phyloP scores from a whole-genome alignment of 768 basidiomycete genomes.

The Dacryopinax spathularia region DNA sequence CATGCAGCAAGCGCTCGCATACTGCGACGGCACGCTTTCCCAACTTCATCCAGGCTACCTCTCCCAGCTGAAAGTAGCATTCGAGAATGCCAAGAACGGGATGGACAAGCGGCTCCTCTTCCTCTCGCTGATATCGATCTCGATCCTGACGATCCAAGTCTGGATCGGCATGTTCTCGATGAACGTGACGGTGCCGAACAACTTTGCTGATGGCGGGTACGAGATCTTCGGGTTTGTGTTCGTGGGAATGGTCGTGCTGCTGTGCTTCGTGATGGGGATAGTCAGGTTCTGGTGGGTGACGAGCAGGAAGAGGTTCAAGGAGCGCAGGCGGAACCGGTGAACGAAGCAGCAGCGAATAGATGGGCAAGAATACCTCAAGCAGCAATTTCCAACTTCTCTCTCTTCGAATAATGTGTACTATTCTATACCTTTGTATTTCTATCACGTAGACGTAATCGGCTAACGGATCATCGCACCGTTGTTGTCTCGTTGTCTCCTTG shows the following conservation, averaged over 20 bases:
- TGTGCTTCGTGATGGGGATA: not conserved
- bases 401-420: too few species aligned
- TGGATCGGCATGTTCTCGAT: slow-evolving; percentile 44
- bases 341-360: not conserved
- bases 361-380: too few species aligned
- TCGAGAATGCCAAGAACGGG: slow-evolving; percentile 43
- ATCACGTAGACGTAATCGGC: not conserved
- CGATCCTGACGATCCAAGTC: slow-evolving; percentile 49
- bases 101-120: slow-evolving; percentile 53
- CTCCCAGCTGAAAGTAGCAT: slow-evolving; percentile 52
- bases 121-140: slow-evolving; percentile 53
- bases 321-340: not conserved
- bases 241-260: not conserved
- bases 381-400: too few species aligned
- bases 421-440: not conserved
- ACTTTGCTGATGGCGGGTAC: slow-evolving; percentile 22
- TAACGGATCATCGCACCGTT: too few species aligned
- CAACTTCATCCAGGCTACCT: slow-evolving; percentile 80
- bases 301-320: not conserved
- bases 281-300: not conserved
- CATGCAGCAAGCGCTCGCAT: slow-evolving; percentile 65
- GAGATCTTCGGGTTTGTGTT: not conserved
- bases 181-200: slow-evolving; percentile 53
- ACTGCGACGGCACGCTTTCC: slow-evolving; percentile 79
- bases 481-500: too few species aligned